Base-by-base conservation (phyloP, 23 red algal species). In the Gracilariopsis chorda region DNA sequence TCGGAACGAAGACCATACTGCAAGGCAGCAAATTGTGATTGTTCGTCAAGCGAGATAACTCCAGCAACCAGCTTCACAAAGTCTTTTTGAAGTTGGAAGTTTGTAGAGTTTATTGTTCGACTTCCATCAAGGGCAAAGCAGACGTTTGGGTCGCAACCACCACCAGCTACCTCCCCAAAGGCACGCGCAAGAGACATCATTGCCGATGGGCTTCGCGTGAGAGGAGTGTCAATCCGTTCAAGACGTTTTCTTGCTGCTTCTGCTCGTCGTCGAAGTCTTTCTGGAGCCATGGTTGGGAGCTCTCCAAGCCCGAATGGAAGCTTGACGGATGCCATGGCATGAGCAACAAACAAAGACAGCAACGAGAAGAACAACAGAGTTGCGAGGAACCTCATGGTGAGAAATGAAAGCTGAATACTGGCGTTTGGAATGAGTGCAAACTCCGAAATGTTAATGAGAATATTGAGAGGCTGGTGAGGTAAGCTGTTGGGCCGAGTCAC, bases 61-160 rank as follows among this genome's bases (percentile, higher is more conserved):
- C 48, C 76, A 27, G 52, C 76, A 2, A 80, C 52, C 1, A 80
- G 42, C 16, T 80, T 59, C 1, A 80, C 76, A 49, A 80, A 80
- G 48, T 80, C 52, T 48, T 80, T 80, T 24, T 80, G 76, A 3
- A 59, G 48, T 23, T 57, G 23, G 52, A 80, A 80, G 24, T 45
- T 59, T 3, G 51, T 48, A 3, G n/a, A 17, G 20, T 53, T 45
- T 25, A 80, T 80, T 21, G 25, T 10, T 2, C 3, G 1, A 80
- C 52, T 59, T 57, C 76, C 76, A 13, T 80, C 48, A 21, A 80
- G 17, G 0, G 76, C 76, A 16, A 80, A 80, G 24, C 76, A 80
- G 2, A 80, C 48, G 48, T 80, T 80, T 43, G 52, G 48, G 24
- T 80, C 76, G 35, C 76, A 80, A 48, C 76, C 76, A 1, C 76